phyloP scores from a whole-genome alignment of 2,329 filamentous ascomycete species.

The Aspergillus arachidicola region DNA sequence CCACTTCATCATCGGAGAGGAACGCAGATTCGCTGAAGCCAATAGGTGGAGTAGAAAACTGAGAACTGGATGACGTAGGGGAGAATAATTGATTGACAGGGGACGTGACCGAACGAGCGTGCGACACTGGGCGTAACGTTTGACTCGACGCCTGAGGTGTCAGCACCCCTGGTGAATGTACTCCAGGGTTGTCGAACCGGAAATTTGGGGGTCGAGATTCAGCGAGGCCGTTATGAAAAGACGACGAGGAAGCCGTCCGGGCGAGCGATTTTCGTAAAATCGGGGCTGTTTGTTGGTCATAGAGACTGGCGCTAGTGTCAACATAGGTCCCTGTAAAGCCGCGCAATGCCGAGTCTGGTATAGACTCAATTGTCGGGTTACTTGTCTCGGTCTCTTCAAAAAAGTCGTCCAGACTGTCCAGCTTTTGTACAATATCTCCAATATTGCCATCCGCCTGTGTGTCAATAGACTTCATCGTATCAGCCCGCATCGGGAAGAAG shows the following conservation, averaged over 20 bases:
- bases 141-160: constrained; percentile 35
- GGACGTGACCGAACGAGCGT: constrained; percentile 82
- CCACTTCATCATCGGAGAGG: constrained; percentile 75
- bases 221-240: constrained; percentile 85
- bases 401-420: constrained; percentile 80
- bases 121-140: constrained; percentile 66
- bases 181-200: constrained; percentile 53
- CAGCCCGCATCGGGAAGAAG: constrained; percentile 79
- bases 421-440: constrained; percentile 77
- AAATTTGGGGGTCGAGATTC: constrained; percentile 66
- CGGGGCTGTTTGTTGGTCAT: constrained; percentile 89
- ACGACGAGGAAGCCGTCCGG: constrained; percentile 69
- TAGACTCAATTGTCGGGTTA: constrained; percentile 55
- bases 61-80: constrained; percentile 51
- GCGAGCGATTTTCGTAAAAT: constrained; percentile 81
- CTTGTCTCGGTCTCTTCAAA: constrained; percentile 69
- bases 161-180: constrained; percentile 49
- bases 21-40: constrained; percentile 60
- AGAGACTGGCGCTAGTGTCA: constrained; percentile 78
- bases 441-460: constrained; percentile 63
- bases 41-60: constrained; percentile 52
- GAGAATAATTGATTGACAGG: constrained; percentile 60
- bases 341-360: constrained; percentile 40
- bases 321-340: constrained; percentile 64
- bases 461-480: constrained; percentile 92